A percentile compares a stretch with the other conserved stretches of the same genome.
phyloP scores from a whole-genome alignment of 345 rosid species.

The Eucalyptus curtisii region DNA sequence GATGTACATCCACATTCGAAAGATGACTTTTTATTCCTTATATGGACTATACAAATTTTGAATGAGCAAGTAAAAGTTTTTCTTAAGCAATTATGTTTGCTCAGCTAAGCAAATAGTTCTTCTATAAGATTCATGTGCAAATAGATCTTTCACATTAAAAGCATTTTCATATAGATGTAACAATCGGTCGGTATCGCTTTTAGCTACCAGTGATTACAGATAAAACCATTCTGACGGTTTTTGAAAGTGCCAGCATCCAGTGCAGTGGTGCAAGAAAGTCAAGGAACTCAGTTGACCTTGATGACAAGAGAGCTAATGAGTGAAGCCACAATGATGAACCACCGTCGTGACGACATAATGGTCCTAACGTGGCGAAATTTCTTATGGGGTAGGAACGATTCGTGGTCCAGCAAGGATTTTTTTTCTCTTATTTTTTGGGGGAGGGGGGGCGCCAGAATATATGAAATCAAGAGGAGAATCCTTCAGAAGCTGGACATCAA shows the following conservation, averaged over 20 bases:
- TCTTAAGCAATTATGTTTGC: neutral
- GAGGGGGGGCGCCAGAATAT: neutral
- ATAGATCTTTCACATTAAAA: neutral
- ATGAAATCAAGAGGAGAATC: neutral
- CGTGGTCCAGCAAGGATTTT: neutral
- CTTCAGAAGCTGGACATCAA: neutral
- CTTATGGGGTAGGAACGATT: neutral
- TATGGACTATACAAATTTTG: neutral
- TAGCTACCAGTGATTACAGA: neutral
- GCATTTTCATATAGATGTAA: neutral
- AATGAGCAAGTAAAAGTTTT: neutral
- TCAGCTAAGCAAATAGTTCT: neutral
- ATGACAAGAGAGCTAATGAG: neutral
- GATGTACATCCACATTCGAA: neutral
- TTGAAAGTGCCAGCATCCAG: neutral
- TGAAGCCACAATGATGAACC: neutral
- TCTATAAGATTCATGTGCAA: neutral
- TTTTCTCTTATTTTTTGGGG: neutral
- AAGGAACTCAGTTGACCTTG: neutral
- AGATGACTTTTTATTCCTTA: neutral
- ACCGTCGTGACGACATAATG: fast-evolving
- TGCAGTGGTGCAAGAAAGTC: neutral
- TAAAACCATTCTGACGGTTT: neutral
- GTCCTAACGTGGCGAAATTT: neutral
- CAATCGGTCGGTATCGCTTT: neutral